These are phyloP conservation scores for Pseudogymnoascus destructans DNA, from an alignment of 2,329 filamentous ascomycete species.

Conservation along the genomic window DNA sequence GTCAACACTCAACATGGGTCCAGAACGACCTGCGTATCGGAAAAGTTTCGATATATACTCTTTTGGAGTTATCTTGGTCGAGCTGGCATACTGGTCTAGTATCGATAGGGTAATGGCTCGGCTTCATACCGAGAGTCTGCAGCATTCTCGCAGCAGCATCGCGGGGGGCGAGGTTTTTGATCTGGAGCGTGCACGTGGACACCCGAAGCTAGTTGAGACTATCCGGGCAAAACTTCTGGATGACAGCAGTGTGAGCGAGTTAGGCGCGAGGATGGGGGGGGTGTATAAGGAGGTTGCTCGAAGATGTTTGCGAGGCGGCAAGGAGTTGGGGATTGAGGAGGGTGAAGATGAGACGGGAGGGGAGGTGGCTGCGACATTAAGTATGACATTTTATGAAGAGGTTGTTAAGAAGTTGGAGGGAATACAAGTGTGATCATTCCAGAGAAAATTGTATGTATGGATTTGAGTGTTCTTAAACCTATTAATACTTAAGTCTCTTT, in stretches of 20 bases:
- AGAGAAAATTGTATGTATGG: not conserved
- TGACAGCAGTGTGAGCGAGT: slow-evolving; percentile 23
- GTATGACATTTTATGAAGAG: slow-evolving; percentile 31
- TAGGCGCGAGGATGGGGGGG: slow-evolving; percentile 31
- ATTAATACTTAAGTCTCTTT: not conserved
- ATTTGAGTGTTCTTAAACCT: not conserved
- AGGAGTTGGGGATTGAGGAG: slow-evolving; percentile 27
- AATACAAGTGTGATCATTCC: slow-evolving; percentile 16
- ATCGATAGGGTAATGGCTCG: slow-evolving; percentile 31
- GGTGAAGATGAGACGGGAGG: slow-evolving; percentile 31
- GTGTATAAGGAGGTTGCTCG: slow-evolving; percentile 29
- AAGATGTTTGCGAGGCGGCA: slow-evolving; percentile 28
- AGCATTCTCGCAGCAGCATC: not conserved
- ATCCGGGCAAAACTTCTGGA: slow-evolving; percentile 27
- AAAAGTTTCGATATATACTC: slow-evolving; percentile 41
- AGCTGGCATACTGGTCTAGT: slow-evolving; percentile 40
- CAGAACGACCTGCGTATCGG: slow-evolving; percentile 28
- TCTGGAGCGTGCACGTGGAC: slow-evolving; percentile 25
- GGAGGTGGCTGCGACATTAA: slow-evolving; percentile 30
- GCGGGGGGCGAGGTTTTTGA: slow-evolving; percentile 26
- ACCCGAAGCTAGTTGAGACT: slow-evolving; percentile 28
- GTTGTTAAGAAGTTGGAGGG: slow-evolving; percentile 32
- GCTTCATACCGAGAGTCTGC: not conserved
- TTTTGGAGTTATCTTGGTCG: slow-evolving; percentile 38
- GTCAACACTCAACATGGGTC: slow-evolving; percentile 7